A percentile compares a stretch with the other conserved stretches of the same genome.
These are phyloP conservation scores for Sphaerulina vaccinii DNA, from an alignment of 2,329 filamentous ascomycete species.

Conservation along the genomic window DNA sequence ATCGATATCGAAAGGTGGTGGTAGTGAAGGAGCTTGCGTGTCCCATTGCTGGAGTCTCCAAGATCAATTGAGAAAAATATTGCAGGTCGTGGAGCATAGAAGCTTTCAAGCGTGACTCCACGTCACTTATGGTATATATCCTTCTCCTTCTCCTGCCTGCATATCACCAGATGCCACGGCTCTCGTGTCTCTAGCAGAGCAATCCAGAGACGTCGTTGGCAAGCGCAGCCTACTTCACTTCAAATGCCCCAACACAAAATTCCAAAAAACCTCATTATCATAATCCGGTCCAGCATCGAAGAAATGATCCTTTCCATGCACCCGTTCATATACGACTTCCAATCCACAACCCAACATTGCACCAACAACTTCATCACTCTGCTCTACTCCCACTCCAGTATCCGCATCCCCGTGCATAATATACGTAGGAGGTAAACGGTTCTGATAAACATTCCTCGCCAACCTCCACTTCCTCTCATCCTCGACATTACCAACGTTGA, in stretches of 20 bases:
- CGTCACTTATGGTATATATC: too few relatives aligned
- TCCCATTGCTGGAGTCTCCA: too few relatives aligned
- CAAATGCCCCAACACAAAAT: conserved; percentile 32
- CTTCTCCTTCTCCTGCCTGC: too few relatives aligned
- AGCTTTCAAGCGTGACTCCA: too few relatives aligned
- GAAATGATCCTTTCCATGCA: conserved; percentile 31
- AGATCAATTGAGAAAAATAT: too few relatives aligned
- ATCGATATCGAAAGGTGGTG: too few relatives aligned
- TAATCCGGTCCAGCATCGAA: conserved; percentile 29
- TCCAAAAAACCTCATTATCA: conserved; percentile 31
- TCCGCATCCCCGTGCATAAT: conserved; percentile 34
- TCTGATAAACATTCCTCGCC: conserved; percentile 28
- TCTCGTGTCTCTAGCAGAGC: too few relatives aligned
- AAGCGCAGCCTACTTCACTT: conserved; percentile 17
- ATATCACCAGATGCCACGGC: too few relatives aligned
- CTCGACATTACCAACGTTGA: conserved; percentile 18
- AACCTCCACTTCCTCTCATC: conserved; percentile 29
- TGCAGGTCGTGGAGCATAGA: too few relatives aligned
- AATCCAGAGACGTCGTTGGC: too few relatives aligned
- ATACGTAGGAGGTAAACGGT: conserved; percentile 30
- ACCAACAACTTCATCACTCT: conserved; percentile 35
- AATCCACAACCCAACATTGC: conserved; percentile 31
- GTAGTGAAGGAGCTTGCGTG: too few relatives aligned
- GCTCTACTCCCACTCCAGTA: conserved; percentile 32
- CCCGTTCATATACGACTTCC: conserved; percentile 30